Base-by-base conservation (phyloP, 1,284 basidiomycete genomes). In the Schizophyllum commune region DNA sequence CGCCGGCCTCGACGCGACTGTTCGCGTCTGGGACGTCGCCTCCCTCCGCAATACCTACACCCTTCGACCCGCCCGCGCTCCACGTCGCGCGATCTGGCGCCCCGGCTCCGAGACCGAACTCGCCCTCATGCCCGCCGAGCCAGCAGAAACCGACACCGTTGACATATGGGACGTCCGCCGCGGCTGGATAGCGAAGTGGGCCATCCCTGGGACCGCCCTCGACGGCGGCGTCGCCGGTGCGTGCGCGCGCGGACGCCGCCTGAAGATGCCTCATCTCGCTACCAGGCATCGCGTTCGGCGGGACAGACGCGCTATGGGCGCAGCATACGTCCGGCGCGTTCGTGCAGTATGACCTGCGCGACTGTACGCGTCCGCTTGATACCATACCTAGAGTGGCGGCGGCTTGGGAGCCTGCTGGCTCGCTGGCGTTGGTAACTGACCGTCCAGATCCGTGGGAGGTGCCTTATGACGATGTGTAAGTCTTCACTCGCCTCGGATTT, bases 81-180 rank as follows among this genome's bases (percentile, higher is more conserved):
- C 94, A 11, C 83, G 89, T 15, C 83, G 83, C 17, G 83, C 93
- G 11, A 74, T 83, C 6, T 96, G 92, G 92, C 82, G 93, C 19
- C 92, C 92, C 0, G 80, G 80, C 0, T 88, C 90, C 68, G 84
- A 89, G 19, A 93, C 90, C 64, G 93, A 96, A 72, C 72, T 96
- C 8, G 89, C 86, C 0, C 68, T 91, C 9, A 83, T 88, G 2
- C 87, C 88, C 8, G 53, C 20, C 13, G 53, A 55, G 19, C 53
- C 53, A 11, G 17, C 39, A 13, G 39, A 47, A 3, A 47, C 39
- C 39, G 39, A 90, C 68, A 74, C 82, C 0, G 79, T 94, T 21
- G 92, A 95, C 68, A 86, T 95, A 19, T 96, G 93, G 93, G 93
- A 96, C 69, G 91, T 92, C 0, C 79, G 92, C 52, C 77, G 92